These are phyloP conservation scores for Prunus mume DNA, from an alignment of 306 rosid species.

Conservation along the genomic window DNA sequence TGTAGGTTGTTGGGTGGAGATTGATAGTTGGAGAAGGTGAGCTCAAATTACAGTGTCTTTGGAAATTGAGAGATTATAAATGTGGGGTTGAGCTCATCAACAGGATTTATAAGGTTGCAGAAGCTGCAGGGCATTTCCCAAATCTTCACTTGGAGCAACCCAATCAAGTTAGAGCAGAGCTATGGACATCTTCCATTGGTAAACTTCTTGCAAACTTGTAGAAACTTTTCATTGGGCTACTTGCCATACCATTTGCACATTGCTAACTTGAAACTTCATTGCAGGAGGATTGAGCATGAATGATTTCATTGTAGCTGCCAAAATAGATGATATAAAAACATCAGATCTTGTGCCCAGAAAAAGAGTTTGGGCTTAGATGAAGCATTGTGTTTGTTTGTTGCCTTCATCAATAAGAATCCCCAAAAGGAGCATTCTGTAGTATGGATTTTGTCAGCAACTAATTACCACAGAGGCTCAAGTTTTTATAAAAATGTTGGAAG, in stretches of 20 bases:
- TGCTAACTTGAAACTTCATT: constrained; percentile 19
- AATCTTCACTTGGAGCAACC: constrained; percentile 73
- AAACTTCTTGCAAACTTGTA: constrained; percentile 2
- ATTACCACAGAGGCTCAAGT: neutral
- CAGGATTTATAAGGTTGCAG: constrained; percentile 62
- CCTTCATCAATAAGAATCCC: neutral
- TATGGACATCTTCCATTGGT: constrained; percentile 85
- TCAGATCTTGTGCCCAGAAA: constrained; percentile 81
- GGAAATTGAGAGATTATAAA: constrained; percentile 84
- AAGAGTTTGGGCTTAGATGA: constrained; percentile 81
- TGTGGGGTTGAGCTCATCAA: constrained; percentile 74
- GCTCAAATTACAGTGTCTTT: constrained; percentile 72
- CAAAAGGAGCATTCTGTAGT: neutral
- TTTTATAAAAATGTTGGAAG: neutral
- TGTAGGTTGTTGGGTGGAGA: constrained; percentile 90
- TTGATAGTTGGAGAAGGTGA: constrained; percentile 54
- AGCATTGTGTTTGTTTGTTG: constrained; percentile 1
- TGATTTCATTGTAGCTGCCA: constrained; percentile 88
- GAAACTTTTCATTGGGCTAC: neutral
- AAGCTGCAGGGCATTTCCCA: constrained; percentile 68
- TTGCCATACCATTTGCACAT: neutral
- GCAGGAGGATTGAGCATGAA: constrained; percentile 96
- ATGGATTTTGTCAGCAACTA: neutral
- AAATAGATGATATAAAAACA: constrained; percentile 70
- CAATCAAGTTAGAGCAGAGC: constrained; percentile 76